Evolutionary conservation across 352 stramenopile species (phyloP).

Genomic region (Pythium monospermum): DNA sequence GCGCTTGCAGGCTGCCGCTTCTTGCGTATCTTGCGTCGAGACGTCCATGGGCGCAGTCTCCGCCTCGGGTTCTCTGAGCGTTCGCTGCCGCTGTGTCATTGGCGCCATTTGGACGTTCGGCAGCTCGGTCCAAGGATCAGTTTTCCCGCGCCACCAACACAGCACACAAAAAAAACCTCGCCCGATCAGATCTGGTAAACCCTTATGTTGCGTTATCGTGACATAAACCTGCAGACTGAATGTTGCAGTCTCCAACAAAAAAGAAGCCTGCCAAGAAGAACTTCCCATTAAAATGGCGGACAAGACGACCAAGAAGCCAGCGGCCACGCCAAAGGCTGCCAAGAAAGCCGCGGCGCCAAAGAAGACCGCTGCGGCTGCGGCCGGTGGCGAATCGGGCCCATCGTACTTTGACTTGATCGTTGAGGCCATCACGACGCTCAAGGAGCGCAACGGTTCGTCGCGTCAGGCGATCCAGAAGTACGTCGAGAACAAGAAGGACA

Average conservation of each 20-base stretch:
- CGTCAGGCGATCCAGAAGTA: conserved; percentile 89
- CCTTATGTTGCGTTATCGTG: conserved; percentile 1
- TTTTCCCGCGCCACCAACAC: neutral
- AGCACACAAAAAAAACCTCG: neutral
- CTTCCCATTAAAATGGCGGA: conserved; percentile 35
- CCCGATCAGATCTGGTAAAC: conserved; percentile 5
- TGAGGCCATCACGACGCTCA: conserved; percentile 86
- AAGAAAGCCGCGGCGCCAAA: conserved; percentile 29
- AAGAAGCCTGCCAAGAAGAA: conserved; percentile 36
- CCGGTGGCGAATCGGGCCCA: conserved; percentile 29
- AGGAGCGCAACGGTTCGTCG: conserved; percentile 91
- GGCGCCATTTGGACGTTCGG: conserved; percentile 1
- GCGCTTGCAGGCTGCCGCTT: too few relatives aligned
- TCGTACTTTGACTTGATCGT: conserved; percentile 90
- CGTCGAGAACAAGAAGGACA: conserved; percentile 81
- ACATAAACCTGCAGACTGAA: neutral
- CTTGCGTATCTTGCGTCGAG: neutral
- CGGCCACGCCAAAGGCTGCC: conserved; percentile 7
- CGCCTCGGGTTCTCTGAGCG: neutral
- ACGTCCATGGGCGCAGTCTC: neutral
- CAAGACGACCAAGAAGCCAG: conserved; percentile 32
- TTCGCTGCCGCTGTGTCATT: neutral
- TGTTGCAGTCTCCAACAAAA: too few relatives aligned
- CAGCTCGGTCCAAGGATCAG: neutral
- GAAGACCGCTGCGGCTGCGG: conserved; percentile 23